Evolutionary conservation across 2,329 filamentous ascomycete genomes (phyloP), one percentile per base, ranked within the genome.

Genomic region (Immersiporthe knoxdaviesiana): DNA sequence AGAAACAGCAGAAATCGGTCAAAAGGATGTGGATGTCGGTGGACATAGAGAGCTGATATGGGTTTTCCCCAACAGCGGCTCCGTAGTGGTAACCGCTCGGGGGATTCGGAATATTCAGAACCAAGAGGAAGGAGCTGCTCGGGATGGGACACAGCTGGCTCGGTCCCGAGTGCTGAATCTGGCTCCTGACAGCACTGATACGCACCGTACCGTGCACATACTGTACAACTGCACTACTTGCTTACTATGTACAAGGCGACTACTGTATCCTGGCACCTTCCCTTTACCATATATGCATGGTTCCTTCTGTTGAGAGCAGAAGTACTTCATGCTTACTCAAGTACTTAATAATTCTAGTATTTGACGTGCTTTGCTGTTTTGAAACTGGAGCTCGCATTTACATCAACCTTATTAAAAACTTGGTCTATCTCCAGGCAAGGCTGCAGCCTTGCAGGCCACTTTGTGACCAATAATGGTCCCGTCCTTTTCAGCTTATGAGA

Each of bases 11-110:
- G 35, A 27, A 30, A 24, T 37, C 12, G 14, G 39, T 35, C 10
- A 27, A 30, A 14, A 66, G 68, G n/a, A 64, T 65, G 30, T 68
- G 62, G 58, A 70, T 12, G 39, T 65, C 35, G 58, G 68, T 64
- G 41, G 61, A 44, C 21, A n/a, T 39, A n/a, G 70, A 60, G 63
- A 70, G 61, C 32, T 68, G 63, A 44, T 35, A 56, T 66, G 67
- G 67, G 59, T 30, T 37, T 71, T 67, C 69, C 69, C 69, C 69
- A 71, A 64, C 18, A 50, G 56, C 59, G 61, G 64, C 50, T 66
- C 69, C 69, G 69, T 62, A 11, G 44, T 52, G 30, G 39, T 63
- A 8, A 37, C 56, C 65, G 65, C 21, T 61, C 56, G 65, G 56
- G 21, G 18, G 8, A 60, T 62, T 61, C 56, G 56, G 58, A 44